A percentile compares a stretch with the other conserved stretches of the same genome.
Conservation (phyloP, 148 eudicot genomes). For the Rhododendron simsii region DNA sequence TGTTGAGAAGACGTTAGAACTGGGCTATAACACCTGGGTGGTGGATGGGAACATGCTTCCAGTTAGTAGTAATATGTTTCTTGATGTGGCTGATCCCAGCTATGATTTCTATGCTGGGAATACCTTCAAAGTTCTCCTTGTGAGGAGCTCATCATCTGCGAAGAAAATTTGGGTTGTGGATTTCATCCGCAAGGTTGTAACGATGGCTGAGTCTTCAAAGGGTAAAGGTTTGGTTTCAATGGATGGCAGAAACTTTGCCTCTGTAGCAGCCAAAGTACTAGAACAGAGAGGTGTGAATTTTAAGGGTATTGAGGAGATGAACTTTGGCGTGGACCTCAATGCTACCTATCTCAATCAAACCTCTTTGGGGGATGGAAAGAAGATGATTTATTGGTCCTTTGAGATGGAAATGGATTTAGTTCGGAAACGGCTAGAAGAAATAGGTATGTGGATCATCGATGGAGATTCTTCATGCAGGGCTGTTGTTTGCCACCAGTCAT, state of each 20-base stretch:
- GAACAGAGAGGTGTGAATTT: slow-evolving; percentile 29
- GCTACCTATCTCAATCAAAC: slow-evolving; percentile 23
- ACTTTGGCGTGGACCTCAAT: slow-evolving; percentile 35
- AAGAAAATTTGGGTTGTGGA: slow-evolving; percentile 42
- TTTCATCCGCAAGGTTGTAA: slow-evolving; percentile 28
- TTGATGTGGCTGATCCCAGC: slow-evolving; percentile 24
- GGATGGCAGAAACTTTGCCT: slow-evolving; percentile 26
- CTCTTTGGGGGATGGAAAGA: slow-evolving; percentile 26
- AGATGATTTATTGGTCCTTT: slow-evolving; percentile 58
- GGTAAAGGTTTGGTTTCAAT: slow-evolving; percentile 22
- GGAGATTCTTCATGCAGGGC: slow-evolving; percentile 63
- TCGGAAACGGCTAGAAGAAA: slow-evolving; percentile 38
- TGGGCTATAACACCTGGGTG: slow-evolving; percentile 55
- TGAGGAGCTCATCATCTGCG: slow-evolving; percentile 47
- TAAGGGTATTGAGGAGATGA: slow-evolving; percentile 33
- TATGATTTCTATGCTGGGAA: slow-evolving; percentile 49
- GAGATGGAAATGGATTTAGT: slow-evolving; percentile 34
- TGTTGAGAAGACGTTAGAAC: slow-evolving; percentile 50
- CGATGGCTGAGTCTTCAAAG: slow-evolving; percentile 17
- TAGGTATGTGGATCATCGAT: slow-evolving; percentile 72
- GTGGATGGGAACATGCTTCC: slow-evolving; percentile 52
- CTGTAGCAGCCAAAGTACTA: slow-evolving; percentile 31
- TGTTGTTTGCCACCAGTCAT: slow-evolving; percentile 70
- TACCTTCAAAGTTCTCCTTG: slow-evolving; percentile 31
- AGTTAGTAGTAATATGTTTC: slow-evolving; percentile 26